Evolutionary conservation across 768 basidiomycete species (phyloP), one percentile per base, ranked within the genome.

Genomic region (Rossbeevera mucosa): DNA sequence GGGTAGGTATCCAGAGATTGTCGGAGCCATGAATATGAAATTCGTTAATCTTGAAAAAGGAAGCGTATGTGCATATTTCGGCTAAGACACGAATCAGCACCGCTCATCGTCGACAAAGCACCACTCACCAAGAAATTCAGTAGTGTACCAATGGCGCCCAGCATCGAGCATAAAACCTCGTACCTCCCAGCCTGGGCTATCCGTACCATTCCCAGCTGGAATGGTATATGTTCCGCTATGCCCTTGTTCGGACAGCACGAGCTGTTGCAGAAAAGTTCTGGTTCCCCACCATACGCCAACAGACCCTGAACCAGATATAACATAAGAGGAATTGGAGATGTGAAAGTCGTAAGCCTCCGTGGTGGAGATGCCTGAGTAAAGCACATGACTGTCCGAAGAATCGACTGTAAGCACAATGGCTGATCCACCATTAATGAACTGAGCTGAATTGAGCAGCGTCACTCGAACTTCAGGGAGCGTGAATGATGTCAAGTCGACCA

Each of bases 141-240:
- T 62, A 5, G 69, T 60, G 47, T 72, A 76, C 72, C 73, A 76
- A 55, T 77, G 76, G 7, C 75, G 68, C n/a, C 73, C 76, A 6
- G 65, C 70, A 52, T 77, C 76, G 2, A 76, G 64, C 76, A 76
- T 74, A 58, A 76, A 74, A 0, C 76, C 75, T 30, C 74, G 71
- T 2, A 74, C 61, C 45, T 72, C 74, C 74, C 76, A 76, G 2
- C 73, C 74, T 0, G 76, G 76, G 12, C 67, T 57, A 58, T 77
- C 75, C 0, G 63, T 59, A 1, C 72, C 71, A 1, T 55, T 62
- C 2, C 75, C 76, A 2, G 66, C 57, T 20, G 72, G 65, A 14
- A 76, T 54, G 11, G 28, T 29, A 6, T 62, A 64, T n/a, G 53
- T 47, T 31, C 38, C 51, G 1, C 51, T 22, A 4, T 26, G 11